phyloP scores from a whole-genome alignment of 2,329 filamentous ascomycete species.

The Colletotrichum godetiae region DNA sequence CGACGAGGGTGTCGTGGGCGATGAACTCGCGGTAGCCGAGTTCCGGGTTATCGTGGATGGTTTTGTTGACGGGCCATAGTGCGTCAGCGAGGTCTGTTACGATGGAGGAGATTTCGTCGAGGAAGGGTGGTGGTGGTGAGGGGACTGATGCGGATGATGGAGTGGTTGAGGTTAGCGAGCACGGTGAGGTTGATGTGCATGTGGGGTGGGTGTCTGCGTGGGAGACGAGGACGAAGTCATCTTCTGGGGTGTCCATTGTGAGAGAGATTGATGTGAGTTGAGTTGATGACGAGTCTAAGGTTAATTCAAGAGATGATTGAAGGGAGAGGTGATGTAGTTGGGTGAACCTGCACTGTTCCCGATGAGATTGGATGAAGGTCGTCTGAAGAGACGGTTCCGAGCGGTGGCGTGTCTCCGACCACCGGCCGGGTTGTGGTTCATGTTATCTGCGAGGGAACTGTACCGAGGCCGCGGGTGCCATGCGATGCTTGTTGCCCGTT shows the following conservation, averaged over 20 bases:
- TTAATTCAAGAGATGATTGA: too few species aligned
- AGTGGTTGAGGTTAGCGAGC: too few species aligned
- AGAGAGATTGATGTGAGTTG: neutral
- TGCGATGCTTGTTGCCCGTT: constrained; percentile 11
- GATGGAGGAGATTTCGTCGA: constrained; percentile 27
- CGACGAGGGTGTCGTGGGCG: constrained; percentile 55
- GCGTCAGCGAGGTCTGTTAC: constrained; percentile 17
- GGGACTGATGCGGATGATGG: too few species aligned
- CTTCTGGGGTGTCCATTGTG: neutral
- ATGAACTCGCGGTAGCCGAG: constrained; percentile 43
- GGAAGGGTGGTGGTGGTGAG: neutral
- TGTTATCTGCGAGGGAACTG: constrained; percentile 6
- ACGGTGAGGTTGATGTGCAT: too few species aligned
- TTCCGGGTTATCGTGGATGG: constrained; percentile 43
- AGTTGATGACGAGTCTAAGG: neutral
- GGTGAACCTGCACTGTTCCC: neutral
- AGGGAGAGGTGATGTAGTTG: neutral
- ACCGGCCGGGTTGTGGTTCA: constrained; percentile 12
- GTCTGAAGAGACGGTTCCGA: constrained; percentile 9
- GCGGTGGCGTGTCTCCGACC: constrained; percentile 28
- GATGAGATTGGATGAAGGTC: neutral
- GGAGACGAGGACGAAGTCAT: constrained; percentile 29
- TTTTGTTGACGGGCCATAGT: constrained; percentile 35
- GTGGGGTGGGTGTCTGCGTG: constrained; percentile 6
- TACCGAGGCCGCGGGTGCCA: neutral